Conservation (phyloP, 192 early-diverging fungal species). For the Martensiomyces pterosporus region DNA sequence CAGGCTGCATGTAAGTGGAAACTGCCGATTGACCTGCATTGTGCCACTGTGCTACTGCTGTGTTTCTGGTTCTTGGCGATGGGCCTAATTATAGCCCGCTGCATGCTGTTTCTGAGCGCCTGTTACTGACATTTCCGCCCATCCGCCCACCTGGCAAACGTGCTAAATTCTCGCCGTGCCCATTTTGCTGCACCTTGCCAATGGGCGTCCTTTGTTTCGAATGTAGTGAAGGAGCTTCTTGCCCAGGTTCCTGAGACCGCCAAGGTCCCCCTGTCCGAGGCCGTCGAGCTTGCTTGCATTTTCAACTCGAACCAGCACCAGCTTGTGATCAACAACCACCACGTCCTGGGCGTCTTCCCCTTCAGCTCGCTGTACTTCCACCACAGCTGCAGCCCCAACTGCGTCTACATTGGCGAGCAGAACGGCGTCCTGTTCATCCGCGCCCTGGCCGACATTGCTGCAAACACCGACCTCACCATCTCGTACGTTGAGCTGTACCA, state of each 20-base stretch:
- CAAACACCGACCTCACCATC: conserved; percentile 59
- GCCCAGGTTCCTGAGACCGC: conserved; percentile 37
- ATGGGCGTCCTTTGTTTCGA: not conserved
- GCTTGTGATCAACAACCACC: conserved; percentile 54
- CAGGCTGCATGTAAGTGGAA: conserved; percentile 18
- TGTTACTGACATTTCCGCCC: no score
- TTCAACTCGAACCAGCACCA: conserved; percentile 65
- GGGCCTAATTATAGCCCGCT: no score
- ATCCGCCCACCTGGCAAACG: no score
- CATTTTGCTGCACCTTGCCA: no score
- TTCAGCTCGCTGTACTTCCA: conserved; percentile 67
- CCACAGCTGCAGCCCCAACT: conserved; percentile 74
- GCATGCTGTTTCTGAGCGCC: no score
- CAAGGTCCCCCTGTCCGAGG: conserved; percentile 39
- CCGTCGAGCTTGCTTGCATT: conserved; percentile 54
- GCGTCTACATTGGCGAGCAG: conserved; percentile 56
- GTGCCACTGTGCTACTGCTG: no score
- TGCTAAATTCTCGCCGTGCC: no score
- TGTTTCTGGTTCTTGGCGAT: no score
- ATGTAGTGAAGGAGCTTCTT: conserved; percentile 32
- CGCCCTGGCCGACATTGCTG: conserved; percentile 54
- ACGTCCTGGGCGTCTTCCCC: conserved; percentile 66
- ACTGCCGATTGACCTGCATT: no score
- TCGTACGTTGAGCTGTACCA: conserved; percentile 69
- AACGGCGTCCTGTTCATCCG: conserved; percentile 58